Evolutionary conservation across 23 red algal species (phyloP).

Genomic region (Pyropia yezoensis): DNA sequence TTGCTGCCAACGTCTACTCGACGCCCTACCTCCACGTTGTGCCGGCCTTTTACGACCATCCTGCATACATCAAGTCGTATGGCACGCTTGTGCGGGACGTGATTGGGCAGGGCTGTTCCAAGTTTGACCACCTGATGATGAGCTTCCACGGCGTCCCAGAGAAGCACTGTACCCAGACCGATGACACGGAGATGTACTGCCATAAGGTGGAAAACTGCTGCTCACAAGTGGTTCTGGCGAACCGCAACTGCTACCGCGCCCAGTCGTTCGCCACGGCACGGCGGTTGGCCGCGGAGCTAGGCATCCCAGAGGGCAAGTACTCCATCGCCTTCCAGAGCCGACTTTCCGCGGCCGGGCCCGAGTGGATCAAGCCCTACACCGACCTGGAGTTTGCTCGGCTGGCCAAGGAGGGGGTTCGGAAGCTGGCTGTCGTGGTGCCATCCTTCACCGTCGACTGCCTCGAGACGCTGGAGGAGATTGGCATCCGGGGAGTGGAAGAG

Average conservation of each 20-base stretch:
- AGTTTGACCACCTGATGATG: slow-evolving; percentile 93
- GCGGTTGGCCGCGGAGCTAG: slow-evolving; percentile 47
- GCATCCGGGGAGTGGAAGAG: slow-evolving; percentile 74
- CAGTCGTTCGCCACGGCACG: slow-evolving; percentile 85
- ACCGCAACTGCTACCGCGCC: slow-evolving; percentile 98
- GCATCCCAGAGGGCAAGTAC: slow-evolving; percentile 71
- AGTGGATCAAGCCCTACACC: slow-evolving; percentile 99
- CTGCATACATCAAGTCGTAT: slow-evolving; percentile 75
- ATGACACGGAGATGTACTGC: slow-evolving; percentile 84
- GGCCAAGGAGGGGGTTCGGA: slow-evolving; percentile 71
- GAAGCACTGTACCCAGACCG: slow-evolving; percentile 78
- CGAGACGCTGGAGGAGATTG: slow-evolving; percentile 99
- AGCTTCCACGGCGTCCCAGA: slow-evolving; percentile 95
- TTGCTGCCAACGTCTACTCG: slow-evolving; percentile 71
- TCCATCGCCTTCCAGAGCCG: slow-evolving; percentile 93
- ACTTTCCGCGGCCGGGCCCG: slow-evolving; percentile 79
- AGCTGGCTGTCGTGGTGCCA: slow-evolving; percentile 80
- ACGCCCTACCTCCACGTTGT: slow-evolving; percentile 95
- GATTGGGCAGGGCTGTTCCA: slow-evolving; percentile 68
- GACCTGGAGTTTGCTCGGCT: slow-evolving; percentile 63
- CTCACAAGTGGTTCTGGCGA: slow-evolving; percentile 64
- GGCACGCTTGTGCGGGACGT: slow-evolving; percentile 45
- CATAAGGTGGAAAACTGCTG: slow-evolving; percentile 71
- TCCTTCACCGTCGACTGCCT: slow-evolving; percentile 93
- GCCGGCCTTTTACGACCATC: slow-evolving; percentile 98